phyloP scores from a whole-genome alignment of 2,329 filamentous ascomycete species.

The Fusarium succisae region DNA sequence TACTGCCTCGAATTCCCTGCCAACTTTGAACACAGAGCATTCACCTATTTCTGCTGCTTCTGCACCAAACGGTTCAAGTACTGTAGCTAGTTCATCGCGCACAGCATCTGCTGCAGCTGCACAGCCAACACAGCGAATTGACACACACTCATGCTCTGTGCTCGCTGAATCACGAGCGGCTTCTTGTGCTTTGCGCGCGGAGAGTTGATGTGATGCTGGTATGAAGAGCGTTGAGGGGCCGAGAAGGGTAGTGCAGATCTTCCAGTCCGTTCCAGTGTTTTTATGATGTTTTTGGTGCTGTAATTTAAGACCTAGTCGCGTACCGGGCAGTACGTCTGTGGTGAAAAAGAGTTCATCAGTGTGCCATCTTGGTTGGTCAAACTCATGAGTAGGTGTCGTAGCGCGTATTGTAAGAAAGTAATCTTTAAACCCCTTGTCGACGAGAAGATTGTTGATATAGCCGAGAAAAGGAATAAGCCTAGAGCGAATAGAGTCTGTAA shows the following conservation, averaged over 20 bases:
- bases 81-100: constrained; percentile 45
- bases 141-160: constrained; percentile 52
- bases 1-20: constrained; percentile 52
- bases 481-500: constrained; percentile 48
- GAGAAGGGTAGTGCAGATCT: constrained; percentile 57
- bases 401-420: constrained; percentile 61
- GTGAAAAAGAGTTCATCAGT: constrained; percentile 59
- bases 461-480: constrained; percentile 52
- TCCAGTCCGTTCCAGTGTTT: constrained; percentile 53
- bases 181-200: constrained; percentile 48
- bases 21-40: constrained; percentile 55
- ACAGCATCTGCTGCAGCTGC: constrained; percentile 53
- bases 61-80: constrained; percentile 39
- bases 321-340: constrained; percentile 25
- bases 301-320: constrained; percentile 8
- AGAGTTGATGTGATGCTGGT: constrained; percentile 39
- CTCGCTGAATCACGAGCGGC: constrained; percentile 40
- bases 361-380: constrained; percentile 58
- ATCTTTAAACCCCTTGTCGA: constrained; percentile 47
- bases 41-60: constrained; percentile 44
- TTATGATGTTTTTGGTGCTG: neutral
- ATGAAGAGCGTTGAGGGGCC: constrained; percentile 59
- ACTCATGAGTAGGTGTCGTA: constrained; percentile 54
- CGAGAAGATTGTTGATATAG: constrained; percentile 52
- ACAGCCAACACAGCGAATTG: constrained; percentile 56